Base-by-base conservation (phyloP, 306 rosid species). In the Abrus pulchellus region DNA sequence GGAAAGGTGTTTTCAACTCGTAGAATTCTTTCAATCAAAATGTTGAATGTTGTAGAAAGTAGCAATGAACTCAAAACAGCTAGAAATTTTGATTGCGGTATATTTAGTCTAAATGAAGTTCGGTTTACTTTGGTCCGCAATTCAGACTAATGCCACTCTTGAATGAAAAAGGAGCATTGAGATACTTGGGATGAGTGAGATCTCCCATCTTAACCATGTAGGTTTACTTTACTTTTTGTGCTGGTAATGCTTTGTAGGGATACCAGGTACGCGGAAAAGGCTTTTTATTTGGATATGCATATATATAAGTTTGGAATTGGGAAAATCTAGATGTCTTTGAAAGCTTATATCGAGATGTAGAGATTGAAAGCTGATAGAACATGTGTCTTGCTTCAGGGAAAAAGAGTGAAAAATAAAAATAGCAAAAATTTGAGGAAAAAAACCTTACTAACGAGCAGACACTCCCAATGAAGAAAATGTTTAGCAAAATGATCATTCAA, bases 51-150 rank as follows among this genome's bases (percentile, higher is more conserved):
- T 50, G 65, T 43, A 68, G 81, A 53, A 76, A 60, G 79, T 74
- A 8, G 77, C 65, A 27, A 57, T 38, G 55, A 50, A 68, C 74
- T 76, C 44, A 70, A 20, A 20, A 66, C 73, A 14, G 47, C 63
- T 47, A n/a, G 76, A 78, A 75, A 34, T 71, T 79, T 62, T 59
- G 77, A 61, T 62, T n/a, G 80, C 43, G 65, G 68, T 67, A 43
- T 30, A 28, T 53, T 8, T 30, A 66, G 64, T 77, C 27, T 6
- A 33, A 81, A 41, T 64, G 61, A 41, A 54, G 43, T 53, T 43
- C 38, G 3, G 1, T 79, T 45, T 34, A 30, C 78, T 64, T 36
- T 8, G 32, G 52, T 33, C 48, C 49, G 28, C 57, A 36, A 12
- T 76, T 45, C 63, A 38, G 20, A 38, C 20, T 62, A 69, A 52